Percentiles rank a stretch among this genome's conserved stretches.
Conservation (phyloP, 805 yeast genomes). For the Yueomyces sp. region DNA sequence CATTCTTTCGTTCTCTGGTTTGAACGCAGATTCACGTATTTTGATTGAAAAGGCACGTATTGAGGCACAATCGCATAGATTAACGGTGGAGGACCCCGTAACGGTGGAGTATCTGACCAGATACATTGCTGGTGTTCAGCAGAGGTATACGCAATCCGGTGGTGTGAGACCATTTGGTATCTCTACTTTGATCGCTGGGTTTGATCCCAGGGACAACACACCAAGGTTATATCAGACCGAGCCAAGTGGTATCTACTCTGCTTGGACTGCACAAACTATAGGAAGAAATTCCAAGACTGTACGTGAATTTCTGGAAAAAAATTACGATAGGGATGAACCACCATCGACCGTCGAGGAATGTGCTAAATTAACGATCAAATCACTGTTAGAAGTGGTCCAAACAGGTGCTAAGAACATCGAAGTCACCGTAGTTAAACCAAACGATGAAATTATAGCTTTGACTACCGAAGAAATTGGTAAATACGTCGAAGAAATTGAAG, state of each 20-base stretch:
- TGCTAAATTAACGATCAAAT: slow-evolving; percentile 67
- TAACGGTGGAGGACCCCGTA: slow-evolving; percentile 91
- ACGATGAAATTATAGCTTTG: slow-evolving; percentile 42
- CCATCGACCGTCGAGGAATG: slow-evolving; percentile 49
- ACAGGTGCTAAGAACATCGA: slow-evolving; percentile 96
- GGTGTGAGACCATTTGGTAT: slow-evolving; percentile 98
- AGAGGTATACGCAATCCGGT: slow-evolving; percentile 92
- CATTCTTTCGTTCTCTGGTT: slow-evolving; percentile 88
- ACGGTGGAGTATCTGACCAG: slow-evolving; percentile 83
- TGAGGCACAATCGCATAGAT: slow-evolving; percentile 89
- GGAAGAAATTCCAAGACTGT: slow-evolving; percentile 94
- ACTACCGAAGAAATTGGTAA: slow-evolving; percentile 59
- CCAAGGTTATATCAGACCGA: slow-evolving; percentile 91
- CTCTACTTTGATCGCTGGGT: slow-evolving; percentile 89
- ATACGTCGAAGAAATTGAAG: slow-evolving; percentile 72
- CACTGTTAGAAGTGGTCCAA: slow-evolving; percentile 90
- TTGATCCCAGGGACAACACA: slow-evolving; percentile 60
- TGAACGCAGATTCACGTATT: slow-evolving; percentile 96
- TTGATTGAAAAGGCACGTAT: slow-evolving; percentile 90
- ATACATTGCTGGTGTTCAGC: slow-evolving; percentile 96
- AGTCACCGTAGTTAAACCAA: slow-evolving; percentile 73
- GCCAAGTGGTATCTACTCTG: slow-evolving; percentile 92
- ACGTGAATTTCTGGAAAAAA: slow-evolving; percentile 87
- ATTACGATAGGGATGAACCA: slow-evolving; percentile 49
- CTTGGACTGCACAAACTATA: slow-evolving; percentile 97